A percentile compares a stretch with the other conserved stretches of the same genome.
Conservation (phyloP, 1,284 basidiomycete genomes). For the Taiwanofungus camphoratus region DNA sequence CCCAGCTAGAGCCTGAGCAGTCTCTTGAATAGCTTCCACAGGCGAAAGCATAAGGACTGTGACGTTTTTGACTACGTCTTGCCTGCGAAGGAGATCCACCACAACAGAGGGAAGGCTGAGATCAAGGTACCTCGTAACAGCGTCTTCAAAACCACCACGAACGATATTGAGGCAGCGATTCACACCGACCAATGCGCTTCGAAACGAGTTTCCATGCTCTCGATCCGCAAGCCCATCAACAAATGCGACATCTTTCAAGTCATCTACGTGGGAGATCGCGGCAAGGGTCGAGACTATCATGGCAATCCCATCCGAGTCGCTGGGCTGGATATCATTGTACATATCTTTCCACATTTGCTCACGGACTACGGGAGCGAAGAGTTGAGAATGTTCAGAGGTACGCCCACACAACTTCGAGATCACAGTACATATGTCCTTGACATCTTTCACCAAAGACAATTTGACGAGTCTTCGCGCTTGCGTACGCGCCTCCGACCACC, state of each 20-base stretch:
- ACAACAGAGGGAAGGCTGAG: constrained; percentile 45
- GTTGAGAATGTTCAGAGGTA: background rate
- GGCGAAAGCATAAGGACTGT: constrained; percentile 78
- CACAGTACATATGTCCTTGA: constrained; percentile 33
- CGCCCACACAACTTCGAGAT: constrained; percentile 31
- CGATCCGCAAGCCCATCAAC: constrained; percentile 31
- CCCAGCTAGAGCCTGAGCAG: constrained; percentile 71
- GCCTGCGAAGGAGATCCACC: constrained; percentile 44
- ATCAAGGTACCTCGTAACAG: constrained; percentile 59
- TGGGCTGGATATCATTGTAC: constrained; percentile 53
- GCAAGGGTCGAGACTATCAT: constrained; percentile 53
- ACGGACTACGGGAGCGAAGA: constrained; percentile 33
- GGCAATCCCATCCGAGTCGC: constrained; percentile 53
- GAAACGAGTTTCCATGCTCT: constrained; percentile 17
- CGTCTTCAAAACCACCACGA: constrained; percentile 56
- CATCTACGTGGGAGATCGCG: constrained; percentile 61
- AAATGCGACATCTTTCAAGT: constrained; percentile 49
- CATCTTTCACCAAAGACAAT: constrained; percentile 39
- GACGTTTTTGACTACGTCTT: constrained; percentile 50
- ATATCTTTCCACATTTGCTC: constrained; percentile 64
- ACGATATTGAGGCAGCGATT: constrained; percentile 54
- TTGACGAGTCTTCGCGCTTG: constrained; percentile 43
- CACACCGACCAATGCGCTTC: constrained; percentile 40
- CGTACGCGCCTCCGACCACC: constrained; percentile 47
- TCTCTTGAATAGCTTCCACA: constrained; percentile 62